Conservation (phyloP, 371 early-diverging fungal genomes). For the Encephalitozoon intestinalis region DNA sequence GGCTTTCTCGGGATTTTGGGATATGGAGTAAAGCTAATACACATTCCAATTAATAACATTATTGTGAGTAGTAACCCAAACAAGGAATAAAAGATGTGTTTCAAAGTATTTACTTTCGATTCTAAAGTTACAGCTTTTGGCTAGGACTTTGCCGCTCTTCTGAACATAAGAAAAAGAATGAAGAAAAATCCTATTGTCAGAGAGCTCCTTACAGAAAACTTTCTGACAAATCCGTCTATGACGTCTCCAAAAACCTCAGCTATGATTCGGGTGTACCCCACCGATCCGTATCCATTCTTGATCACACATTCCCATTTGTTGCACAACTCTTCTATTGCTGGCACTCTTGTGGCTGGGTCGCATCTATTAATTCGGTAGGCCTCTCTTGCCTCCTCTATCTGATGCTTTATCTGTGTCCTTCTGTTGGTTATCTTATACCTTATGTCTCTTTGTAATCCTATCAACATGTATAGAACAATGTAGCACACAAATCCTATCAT, state of each 20-base stretch:
- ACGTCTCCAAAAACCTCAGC: slow-evolving; percentile 54
- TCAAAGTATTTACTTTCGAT: background rate
- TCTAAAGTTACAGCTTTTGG: background rate
- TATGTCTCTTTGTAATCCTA: slow-evolving; percentile 55
- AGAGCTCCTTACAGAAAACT: slow-evolving; percentile 38
- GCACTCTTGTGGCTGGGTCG: slow-evolving; percentile 66
- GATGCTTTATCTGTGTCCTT: slow-evolving; percentile 18
- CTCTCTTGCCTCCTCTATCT: slow-evolving; percentile 65
- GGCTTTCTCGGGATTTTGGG: slow-evolving; percentile 55
- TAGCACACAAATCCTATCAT: slow-evolving; percentile 32
- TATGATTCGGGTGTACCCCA: slow-evolving; percentile 55
- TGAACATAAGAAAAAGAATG: slow-evolving; percentile 39
- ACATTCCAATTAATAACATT: slow-evolving; percentile 61
- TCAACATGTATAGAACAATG: slow-evolving; percentile 27
- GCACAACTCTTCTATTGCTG: slow-evolving; percentile 69
- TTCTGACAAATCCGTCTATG: slow-evolving; percentile 54
- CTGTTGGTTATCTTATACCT: slow-evolving; percentile 24
- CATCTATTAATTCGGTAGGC: slow-evolving; percentile 70
- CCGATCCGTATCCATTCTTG: slow-evolving; percentile 59
- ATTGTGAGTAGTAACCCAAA: slow-evolving; percentile 47
- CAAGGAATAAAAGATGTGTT: slow-evolving; percentile 12
- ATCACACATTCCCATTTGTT: slow-evolving; percentile 71
- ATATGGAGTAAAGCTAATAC: slow-evolving; percentile 58
- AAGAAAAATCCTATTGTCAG: slow-evolving; percentile 21
- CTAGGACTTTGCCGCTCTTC: background rate